A percentile compares a stretch with the other conserved stretches of the same genome.
Conservation (phyloP, 805 yeast genomes). For the Pichia occidentalis region DNA sequence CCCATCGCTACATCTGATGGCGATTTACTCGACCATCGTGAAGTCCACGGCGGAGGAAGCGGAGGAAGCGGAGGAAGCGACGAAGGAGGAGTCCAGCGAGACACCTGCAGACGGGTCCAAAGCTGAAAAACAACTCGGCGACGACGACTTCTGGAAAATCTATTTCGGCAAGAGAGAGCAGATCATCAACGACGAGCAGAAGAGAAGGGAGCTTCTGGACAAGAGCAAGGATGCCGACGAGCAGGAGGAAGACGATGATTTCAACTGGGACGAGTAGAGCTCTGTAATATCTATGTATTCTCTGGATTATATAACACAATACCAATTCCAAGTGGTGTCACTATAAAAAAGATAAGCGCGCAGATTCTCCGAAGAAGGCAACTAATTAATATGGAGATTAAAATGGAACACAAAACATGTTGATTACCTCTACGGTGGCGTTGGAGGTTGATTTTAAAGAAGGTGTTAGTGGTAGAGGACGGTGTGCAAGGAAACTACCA, state of each 20-base stretch:
- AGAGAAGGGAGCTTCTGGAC: constrained; percentile 56
- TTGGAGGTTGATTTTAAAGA: too few species aligned
- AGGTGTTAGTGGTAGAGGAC: background rate
- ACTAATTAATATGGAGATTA: background rate
- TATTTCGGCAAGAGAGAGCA: constrained; percentile 51
- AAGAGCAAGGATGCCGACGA: constrained; percentile 29
- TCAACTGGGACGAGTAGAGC: constrained; percentile 40
- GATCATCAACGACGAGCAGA: constrained; percentile 55
- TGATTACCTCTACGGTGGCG: too few species aligned
- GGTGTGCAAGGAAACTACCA: too few species aligned
- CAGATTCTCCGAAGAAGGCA: background rate
- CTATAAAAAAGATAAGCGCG: constrained; percentile 7
- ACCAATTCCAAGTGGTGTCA: background rate
- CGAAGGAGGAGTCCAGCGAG: background rate
- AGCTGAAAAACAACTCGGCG: constrained; percentile 35
- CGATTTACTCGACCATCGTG: constrained; percentile 56
- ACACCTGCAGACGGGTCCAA: background rate
- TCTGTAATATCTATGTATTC: background rate
- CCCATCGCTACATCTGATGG: constrained; percentile 44
- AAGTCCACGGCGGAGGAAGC: too few species aligned
- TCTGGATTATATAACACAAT: background rate
- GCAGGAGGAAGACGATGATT: constrained; percentile 44
- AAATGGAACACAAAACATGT: too few species aligned
- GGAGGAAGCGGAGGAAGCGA: background rate
- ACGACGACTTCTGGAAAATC: constrained; percentile 65